Conservation (phyloP, 768 basidiomycete species). For the Podaxis carcinomalis region DNA sequence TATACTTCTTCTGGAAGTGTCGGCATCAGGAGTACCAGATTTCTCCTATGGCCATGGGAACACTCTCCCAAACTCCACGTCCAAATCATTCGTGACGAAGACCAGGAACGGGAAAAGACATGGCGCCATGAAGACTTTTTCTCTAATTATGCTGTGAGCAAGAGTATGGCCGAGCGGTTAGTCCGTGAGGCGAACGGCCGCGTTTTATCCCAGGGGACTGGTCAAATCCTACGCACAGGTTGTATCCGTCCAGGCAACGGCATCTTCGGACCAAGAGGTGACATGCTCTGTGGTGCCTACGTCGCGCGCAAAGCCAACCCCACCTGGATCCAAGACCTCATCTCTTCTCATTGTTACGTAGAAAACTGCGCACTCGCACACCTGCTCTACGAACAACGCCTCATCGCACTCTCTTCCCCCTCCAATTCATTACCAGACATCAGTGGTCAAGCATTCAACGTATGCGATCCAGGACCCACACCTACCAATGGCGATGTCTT, state of each 20-base stretch:
- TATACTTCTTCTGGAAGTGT: conserved; percentile 77
- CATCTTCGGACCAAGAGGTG: conserved; percentile 71
- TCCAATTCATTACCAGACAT: conserved; percentile 48
- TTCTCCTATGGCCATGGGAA: conserved; percentile 79
- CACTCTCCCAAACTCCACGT: conserved; percentile 49
- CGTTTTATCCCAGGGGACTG: conserved; percentile 13
- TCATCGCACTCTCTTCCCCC: conserved; percentile 46
- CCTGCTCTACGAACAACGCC: conserved; percentile 66
- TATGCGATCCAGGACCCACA: conserved; percentile 64
- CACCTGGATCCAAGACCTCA: conserved; percentile 52
- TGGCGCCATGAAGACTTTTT: conserved; percentile 54
- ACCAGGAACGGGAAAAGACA: conserved; percentile 41
- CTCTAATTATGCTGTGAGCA: conserved; percentile 75
- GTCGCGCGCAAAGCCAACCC: conserved; percentile 56
- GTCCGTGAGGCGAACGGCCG: conserved; percentile 34
- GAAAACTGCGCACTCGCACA: conserved; percentile 76
- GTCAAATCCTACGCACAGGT: conserved; percentile 53
- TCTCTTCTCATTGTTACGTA: conserved; percentile 69
- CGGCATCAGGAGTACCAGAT: conserved; percentile 49
- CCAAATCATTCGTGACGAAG: conserved; percentile 64
- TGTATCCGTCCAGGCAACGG: conserved; percentile 79
- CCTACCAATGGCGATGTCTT: conserved; percentile 63
- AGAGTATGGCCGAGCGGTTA: conserved; percentile 49
- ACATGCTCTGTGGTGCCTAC: conserved; percentile 62
- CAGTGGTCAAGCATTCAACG: conserved; percentile 65